A percentile compares a stretch with the other conserved stretches of the same genome.
These are phyloP conservation scores for Phyllosticta citrichinensis DNA, from an alignment of 2,329 filamentous ascomycete species.

Conservation along the genomic window DNA sequence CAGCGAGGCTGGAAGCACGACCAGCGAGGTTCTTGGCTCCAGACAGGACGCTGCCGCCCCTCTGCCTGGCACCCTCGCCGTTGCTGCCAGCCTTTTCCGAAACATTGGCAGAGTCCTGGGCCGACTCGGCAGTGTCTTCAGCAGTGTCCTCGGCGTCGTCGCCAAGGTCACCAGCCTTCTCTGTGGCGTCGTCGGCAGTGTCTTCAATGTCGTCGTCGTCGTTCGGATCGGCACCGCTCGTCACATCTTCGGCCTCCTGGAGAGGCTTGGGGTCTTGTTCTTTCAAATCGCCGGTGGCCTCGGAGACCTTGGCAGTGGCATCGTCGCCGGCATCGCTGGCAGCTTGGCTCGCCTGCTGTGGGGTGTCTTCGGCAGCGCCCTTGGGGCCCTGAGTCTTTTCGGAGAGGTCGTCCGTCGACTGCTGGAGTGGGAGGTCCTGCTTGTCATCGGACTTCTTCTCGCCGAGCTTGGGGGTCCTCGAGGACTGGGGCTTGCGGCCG, in stretches of 20 bases:
- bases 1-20: conserved; percentile 36
- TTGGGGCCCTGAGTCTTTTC: conserved; percentile 22
- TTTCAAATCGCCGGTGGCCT: conserved; percentile 36
- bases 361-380: conserved; percentile 21
- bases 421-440: conserved; percentile 22
- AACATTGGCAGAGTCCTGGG: conserved; percentile 11
- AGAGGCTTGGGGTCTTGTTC: conserved; percentile 38
- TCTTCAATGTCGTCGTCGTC: conserved; percentile 29
- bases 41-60: conserved; percentile 1
- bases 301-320: conserved; percentile 37
- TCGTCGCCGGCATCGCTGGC: conserved; percentile 25
- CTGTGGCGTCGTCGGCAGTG: conserved; percentile 35
- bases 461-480: conserved; percentile 32
- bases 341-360: conserved; percentile 23
- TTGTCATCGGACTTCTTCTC: conserved; percentile 23
- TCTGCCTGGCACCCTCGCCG: conserved; percentile 5
- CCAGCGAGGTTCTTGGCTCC: conserved; percentile 32
- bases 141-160: conserved; percentile 24
- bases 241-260: conserved; percentile 28
- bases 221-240: conserved; percentile 21
- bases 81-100: conserved; percentile 9
- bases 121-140: conserved; percentile 7
- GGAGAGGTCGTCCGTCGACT: conserved; percentile 21
- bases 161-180: conserved; percentile 31
- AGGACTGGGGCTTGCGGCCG: conserved; percentile 32